phyloP scores from a whole-genome alignment of 345 rosid genomes.

The Melastoma malabathricum region DNA sequence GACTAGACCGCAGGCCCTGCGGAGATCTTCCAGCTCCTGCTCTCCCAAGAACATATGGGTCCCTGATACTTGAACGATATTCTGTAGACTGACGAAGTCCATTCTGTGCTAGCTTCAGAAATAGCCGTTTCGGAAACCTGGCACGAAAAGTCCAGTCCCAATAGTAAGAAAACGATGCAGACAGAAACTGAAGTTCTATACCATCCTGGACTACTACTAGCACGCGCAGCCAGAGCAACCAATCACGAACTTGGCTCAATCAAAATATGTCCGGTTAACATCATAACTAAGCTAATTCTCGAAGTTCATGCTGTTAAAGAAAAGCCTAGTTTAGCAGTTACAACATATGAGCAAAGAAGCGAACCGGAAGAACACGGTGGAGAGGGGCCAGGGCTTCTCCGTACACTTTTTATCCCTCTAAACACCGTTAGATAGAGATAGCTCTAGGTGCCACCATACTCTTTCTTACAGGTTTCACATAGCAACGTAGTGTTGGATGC shows the following conservation, averaged over 20 bases:
- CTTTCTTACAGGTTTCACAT: conserved; percentile 54
- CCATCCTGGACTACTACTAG: background rate
- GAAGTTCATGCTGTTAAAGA: too few relatives aligned
- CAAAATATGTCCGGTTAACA: too few relatives aligned
- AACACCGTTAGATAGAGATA: conserved; percentile 57
- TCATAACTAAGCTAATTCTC: too few relatives aligned
- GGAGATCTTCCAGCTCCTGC: conserved; percentile 68
- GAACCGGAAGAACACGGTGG: conserved; percentile 47
- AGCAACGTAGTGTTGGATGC: conserved; percentile 27
- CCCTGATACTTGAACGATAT: conserved; percentile 33
- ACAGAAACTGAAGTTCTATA: too few relatives aligned
- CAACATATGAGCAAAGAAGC: background rate
- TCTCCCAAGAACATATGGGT: conserved; percentile 37
- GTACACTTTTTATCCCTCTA: conserved; percentile 36
- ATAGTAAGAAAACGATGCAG: too few relatives aligned
- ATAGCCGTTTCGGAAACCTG: conserved; percentile 51
- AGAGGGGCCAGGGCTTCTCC: conserved; percentile 40
- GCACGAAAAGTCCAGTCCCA: conserved; percentile 7
- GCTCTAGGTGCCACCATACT: conserved; percentile 39
- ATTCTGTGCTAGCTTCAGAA: too few relatives aligned
- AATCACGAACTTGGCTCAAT: background rate
- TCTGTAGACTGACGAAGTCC: conserved; percentile 22
- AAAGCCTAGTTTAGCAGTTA: background rate
- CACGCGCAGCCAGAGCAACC: background rate
- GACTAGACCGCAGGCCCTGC: conserved; percentile 63